Evolutionary conservation across 306 rosid genomes (phyloP), one percentile per base, ranked within the genome.

Genomic region (Coriaria nepalensis): DNA sequence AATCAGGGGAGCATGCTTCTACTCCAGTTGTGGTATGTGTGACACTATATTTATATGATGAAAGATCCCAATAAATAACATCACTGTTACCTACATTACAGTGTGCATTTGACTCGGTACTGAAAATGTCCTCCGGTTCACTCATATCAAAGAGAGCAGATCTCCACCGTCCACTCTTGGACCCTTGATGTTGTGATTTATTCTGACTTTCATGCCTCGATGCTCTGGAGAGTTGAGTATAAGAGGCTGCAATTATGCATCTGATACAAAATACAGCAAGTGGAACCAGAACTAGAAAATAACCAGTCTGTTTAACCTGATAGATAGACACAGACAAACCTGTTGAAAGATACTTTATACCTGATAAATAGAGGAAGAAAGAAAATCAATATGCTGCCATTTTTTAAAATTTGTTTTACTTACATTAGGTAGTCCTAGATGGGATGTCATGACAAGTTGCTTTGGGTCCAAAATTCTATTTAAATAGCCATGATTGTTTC

Each of bases 251-350:
- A 43, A 57, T 37, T 36, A 69, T 63, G 66, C 65, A 58, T 52
- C 62, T 52, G 42, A 60, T 14, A 55, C 69, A 69, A 52, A 69
- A 42, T 32, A 55, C 66, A 40, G 58, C 5, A 33, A 69, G 61
- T 13, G 66, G 69, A 43, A 58, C 58, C 74, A 69, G 55, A 57
- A 63, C 61, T 52, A 63, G 55, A 59, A 69, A 63, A 46, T 35
- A 32, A 47, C 68, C 51, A 8, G 59, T 33, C 14, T 60, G 52
- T 69, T 57, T 69, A 52, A 45, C 65, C 61, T 63, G 74, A 63
- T 7, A 39, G 40, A 45, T 6, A 32, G 39, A 52, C 20, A 56
- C 44, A 44, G 37, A 20, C 37, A 61, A 46, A 51, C 15, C 47
- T 40, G 36, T 20, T 20, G 29, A 20, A 20, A 20, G 29, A 20